phyloP scores from a whole-genome alignment of 140 eudicot species.

The Ambrosia hybrid region DNA sequence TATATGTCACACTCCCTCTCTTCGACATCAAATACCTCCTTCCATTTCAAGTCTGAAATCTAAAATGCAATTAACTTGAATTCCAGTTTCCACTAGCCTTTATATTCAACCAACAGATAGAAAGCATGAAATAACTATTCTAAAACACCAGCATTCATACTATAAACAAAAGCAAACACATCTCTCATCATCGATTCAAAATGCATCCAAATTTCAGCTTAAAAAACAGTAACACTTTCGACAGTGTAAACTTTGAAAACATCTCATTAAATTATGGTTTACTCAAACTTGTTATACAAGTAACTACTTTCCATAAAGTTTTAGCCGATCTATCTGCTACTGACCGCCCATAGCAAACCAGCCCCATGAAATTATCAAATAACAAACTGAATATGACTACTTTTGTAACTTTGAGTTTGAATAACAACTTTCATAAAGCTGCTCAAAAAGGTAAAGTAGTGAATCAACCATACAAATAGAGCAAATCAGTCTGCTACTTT shows the following conservation, averaged over 20 bases:
- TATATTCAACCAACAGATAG: background rate
- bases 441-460: background rate
- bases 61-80: constrained; percentile 2
- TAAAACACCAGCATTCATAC: background rate
- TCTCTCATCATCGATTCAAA: constrained; percentile 1
- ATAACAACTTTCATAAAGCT: background rate
- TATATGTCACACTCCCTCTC: constrained; percentile 9
- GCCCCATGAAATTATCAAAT: background rate
- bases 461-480: background rate
- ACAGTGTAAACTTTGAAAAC: background rate
- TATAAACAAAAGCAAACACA: background rate
- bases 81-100: constrained; percentile 10
- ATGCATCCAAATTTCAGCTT: constrained; percentile 10
- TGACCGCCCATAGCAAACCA: constrained; percentile 10
- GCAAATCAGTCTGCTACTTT: background rate
- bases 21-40: background rate
- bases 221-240: background rate
- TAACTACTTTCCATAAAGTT: constrained; percentile 3
- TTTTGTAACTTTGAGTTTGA: constrained; percentile 4
- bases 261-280: constrained; percentile 7
- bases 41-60: background rate
- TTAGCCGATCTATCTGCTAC: constrained; percentile 3
- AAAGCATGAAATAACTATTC: background rate
- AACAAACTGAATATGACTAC: background rate
- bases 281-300: constrained; percentile 11